Percentiles rank a stretch among this genome's conserved stretches.
These are phyloP conservation scores for Cryptococcus floricola DNA, from an alignment of 1,284 basidiomycete species.

Conservation along the genomic window DNA sequence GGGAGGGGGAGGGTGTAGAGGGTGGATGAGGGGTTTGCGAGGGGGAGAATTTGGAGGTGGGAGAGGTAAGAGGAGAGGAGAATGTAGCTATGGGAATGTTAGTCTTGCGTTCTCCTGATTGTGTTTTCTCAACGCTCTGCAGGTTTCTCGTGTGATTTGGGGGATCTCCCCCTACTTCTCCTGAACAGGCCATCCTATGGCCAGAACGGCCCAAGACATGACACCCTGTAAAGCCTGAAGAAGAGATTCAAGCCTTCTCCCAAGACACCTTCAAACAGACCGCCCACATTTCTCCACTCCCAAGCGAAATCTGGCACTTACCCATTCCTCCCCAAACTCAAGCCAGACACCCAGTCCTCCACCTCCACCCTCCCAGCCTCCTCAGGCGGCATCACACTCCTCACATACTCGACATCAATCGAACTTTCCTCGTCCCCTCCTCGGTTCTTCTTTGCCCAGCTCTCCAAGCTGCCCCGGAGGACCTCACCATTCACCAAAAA, in stretches of 20 bases:
- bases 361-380: constrained; percentile 75
- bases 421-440: constrained; percentile 70
- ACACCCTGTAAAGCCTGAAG: too few relatives aligned
- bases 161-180: too few relatives aligned
- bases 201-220: too few relatives aligned
- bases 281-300: too few relatives aligned
- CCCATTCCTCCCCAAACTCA: constrained; percentile 68
- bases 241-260: too few relatives aligned
- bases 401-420: constrained; percentile 89
- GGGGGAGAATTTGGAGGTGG: constrained; percentile 65
- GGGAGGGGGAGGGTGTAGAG: constrained; percentile 46
- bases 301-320: constrained; percentile 52
- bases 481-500: constrained; percentile 83
- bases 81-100: constrained; percentile 56
- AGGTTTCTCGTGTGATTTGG: too few relatives aligned
- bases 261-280: too few relatives aligned
- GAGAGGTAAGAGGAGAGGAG: constrained; percentile 79
- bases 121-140: too few relatives aligned
- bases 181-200: too few relatives aligned
- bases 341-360: constrained; percentile 89
- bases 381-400: constrained; percentile 84
- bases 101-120: background rate
- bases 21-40: constrained; percentile 18
- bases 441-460: constrained; percentile 71
- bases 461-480: constrained; percentile 66